A percentile compares a stretch with the other conserved stretches of the same genome.
Evolutionary conservation across 2,329 filamentous ascomycete species (phyloP).

Genomic region (Cercospora berteroae): DNA sequence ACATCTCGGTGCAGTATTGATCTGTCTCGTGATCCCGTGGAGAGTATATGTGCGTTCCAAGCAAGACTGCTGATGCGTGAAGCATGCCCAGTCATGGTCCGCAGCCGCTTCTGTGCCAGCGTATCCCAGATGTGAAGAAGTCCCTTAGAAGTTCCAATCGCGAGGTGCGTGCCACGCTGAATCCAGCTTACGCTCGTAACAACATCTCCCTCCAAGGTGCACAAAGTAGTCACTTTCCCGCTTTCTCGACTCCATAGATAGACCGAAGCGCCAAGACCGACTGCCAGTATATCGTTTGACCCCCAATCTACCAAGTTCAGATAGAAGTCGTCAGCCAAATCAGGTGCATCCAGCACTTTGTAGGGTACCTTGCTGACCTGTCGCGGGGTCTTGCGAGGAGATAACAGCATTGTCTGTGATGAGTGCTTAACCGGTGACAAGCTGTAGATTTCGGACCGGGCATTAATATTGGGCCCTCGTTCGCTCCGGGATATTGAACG

Average conservation of each 20-base stretch:
- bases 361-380: constrained; percentile 95
- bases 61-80: constrained; percentile 89
- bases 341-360: constrained; percentile 94
- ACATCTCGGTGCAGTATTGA: constrained; percentile 95
- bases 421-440: constrained; percentile 89
- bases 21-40: constrained; percentile 89
- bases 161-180: constrained; percentile 86
- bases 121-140: constrained; percentile 98
- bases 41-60: constrained; percentile 97
- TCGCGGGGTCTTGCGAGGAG: constrained; percentile 81
- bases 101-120: constrained; percentile 74
- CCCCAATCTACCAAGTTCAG: constrained; percentile 98
- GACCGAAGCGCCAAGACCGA: constrained; percentile 87
- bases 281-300: constrained; percentile 87
- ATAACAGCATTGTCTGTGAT: constrained; percentile 90
- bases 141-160: constrained; percentile 91
- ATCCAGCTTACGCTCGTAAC: constrained; percentile 99
- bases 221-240: constrained; percentile 88
- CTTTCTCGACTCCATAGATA: constrained; percentile 98
- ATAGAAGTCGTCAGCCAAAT: constrained; percentile 96
- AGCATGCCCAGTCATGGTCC: constrained; percentile 96
- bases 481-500: constrained; percentile 62
- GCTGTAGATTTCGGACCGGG: constrained; percentile 90
- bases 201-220: constrained; percentile 85
- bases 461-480: constrained; percentile 84